These are phyloP conservation scores for Tetraselmis striata DNA, from an alignment of 139 green algal genomes.

Conservation along the genomic window DNA sequence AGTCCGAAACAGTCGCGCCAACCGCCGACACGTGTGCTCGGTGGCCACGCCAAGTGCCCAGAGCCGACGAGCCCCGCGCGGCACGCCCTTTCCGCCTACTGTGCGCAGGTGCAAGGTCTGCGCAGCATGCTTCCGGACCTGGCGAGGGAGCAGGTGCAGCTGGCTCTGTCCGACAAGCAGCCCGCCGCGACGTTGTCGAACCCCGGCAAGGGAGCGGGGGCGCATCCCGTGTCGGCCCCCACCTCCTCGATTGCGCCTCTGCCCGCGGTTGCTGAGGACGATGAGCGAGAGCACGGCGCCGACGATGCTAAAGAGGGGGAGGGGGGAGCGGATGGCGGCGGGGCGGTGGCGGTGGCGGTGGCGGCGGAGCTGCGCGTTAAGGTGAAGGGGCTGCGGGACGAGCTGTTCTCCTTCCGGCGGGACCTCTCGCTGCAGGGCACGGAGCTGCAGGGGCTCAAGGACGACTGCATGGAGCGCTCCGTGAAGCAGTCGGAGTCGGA, in stretches of 20 bases:
- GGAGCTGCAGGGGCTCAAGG: background rate
- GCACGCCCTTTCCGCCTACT: no score
- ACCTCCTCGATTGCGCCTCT: no score
- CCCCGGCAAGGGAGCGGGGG: no score
- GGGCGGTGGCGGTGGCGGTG: background rate
- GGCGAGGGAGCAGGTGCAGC: background rate
- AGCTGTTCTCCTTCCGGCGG: background rate
- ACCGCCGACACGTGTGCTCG: no score
- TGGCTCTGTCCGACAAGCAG: background rate
- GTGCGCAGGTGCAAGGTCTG: background rate
- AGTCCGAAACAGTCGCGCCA: no score
- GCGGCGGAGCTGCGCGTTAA: background rate
- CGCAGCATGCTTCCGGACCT: background rate
- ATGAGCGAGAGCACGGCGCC: background rate
- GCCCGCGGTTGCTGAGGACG: no score
- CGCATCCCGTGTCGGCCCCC: no score
- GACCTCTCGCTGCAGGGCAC: background rate
- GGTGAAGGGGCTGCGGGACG: background rate
- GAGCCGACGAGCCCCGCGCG: no score
- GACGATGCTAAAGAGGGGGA: background rate
- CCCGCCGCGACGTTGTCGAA: no score
- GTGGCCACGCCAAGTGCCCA: no score
- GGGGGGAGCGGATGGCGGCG: background rate
- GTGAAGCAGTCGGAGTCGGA: background rate
- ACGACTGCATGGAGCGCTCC: background rate